Percentiles rank a stretch among this genome's conserved stretches.
These are phyloP conservation scores for Solanum microdontum DNA, from an alignment of 257 asterid genomes.

Conservation along the genomic window DNA sequence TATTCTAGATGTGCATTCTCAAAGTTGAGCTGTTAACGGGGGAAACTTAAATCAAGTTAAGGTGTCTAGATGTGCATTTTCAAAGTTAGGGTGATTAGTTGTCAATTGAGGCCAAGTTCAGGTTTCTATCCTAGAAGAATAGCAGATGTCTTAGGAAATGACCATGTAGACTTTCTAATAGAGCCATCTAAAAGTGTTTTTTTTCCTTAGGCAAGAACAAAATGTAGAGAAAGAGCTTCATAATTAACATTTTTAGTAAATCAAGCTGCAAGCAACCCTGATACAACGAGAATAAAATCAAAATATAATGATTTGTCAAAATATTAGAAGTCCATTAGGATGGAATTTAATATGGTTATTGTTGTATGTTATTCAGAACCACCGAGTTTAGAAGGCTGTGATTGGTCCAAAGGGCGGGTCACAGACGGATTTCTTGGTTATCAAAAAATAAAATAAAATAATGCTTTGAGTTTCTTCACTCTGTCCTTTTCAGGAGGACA, in stretches of 20 bases:
- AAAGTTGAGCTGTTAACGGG: not conserved
- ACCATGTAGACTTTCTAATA: not conserved
- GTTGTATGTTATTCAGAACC: not conserved
- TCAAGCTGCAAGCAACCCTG: not conserved
- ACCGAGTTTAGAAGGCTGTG: too few relatives aligned
- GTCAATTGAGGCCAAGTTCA: not conserved
- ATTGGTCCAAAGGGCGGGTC: too few relatives aligned
- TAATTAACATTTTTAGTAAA: not conserved
- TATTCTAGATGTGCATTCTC: not conserved
- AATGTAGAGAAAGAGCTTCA: not conserved
- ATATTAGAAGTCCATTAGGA: not conserved
- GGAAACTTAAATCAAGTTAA: not conserved
- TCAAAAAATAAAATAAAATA: too few relatives aligned
- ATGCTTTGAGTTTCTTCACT: not conserved
- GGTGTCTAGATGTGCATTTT: not conserved
- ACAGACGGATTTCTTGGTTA: too few relatives aligned
- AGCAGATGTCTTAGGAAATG: not conserved
- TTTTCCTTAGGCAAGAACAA: not conserved
- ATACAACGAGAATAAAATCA: not conserved
- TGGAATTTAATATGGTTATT: not conserved
- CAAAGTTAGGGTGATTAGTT: not conserved
- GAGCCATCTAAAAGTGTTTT: not conserved
- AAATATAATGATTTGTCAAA: not conserved
- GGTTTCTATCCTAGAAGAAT: not conserved
- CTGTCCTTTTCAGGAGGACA: not conserved